phyloP scores from a whole-genome alignment of 2,329 filamentous ascomycete genomes.

The Botrytis medusae region DNA sequence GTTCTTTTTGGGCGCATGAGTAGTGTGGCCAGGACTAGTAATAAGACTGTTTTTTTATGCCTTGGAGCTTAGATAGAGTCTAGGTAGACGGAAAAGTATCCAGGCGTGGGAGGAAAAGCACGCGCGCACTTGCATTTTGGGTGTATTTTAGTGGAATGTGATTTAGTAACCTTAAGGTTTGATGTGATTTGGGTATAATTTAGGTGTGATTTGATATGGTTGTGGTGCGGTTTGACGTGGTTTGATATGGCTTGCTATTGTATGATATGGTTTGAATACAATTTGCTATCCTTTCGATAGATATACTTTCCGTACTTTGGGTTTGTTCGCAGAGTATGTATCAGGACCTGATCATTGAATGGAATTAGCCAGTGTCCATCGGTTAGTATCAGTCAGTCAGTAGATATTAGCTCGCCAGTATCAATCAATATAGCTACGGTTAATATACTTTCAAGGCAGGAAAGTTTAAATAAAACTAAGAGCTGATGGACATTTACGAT shows the following conservation, averaged over 20 bases:
- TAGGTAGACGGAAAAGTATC: no score
- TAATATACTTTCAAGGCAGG: neutral
- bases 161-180: neutral
- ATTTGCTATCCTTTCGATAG: neutral
- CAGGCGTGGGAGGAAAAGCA: slow-evolving; percentile 8
- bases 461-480: neutral
- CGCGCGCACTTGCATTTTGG: neutral
- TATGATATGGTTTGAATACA: no score
- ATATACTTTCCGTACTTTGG: neutral
- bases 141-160: neutral
- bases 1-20: slow-evolving; percentile 20
- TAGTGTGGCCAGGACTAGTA: neutral
- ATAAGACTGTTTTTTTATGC: neutral
- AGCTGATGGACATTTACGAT: neutral
- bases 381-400: neutral
- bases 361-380: neutral
- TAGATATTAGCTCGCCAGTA: neutral
- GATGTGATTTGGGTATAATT: neutral
- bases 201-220: neutral
- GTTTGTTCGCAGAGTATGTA: neutral
- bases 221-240: neutral
- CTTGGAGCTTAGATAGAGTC: no score
- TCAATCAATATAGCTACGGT: neutral
- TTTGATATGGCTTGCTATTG: neutral
- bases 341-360: neutral